Base-by-base conservation (phyloP, 2,329 filamentous ascomycete genomes). In the Verruconis gallopava region DNA sequence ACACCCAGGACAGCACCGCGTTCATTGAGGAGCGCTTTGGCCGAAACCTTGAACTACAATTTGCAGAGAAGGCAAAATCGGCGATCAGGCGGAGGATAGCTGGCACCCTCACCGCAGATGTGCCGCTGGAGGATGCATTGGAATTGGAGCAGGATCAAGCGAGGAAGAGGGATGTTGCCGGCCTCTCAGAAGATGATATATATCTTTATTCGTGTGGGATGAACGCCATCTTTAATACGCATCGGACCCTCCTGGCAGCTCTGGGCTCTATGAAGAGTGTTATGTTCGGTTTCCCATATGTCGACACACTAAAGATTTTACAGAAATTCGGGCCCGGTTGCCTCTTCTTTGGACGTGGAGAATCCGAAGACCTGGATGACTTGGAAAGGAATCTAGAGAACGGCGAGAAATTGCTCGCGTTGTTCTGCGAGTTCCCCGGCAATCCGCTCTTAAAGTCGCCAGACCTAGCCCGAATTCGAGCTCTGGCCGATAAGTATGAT, bases 11-110 rank as follows among this genome's bases (percentile, higher is more conserved):
- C 59, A 81, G 79, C 46, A 75, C 72, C 3, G 76, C 78, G 22
- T 96, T 94, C 52, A 75, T 98, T 2, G 91, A 98, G 59, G 86
- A 96, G 61, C 77, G 91, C 1, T 98, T 93, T 56, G 91, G 91
- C 12, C 75, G 91, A 36, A 96, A 96, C 51, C 69, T 98, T 33
- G 83, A 88, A 53, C 65, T 86, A 5, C 79, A 78, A 1, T 73
- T 93, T 44, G 81, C 88, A 3, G 71, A 77, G 34, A 81, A 85
- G 49, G 91, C 91, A 33, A 93, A 85, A 56, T 72, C 84, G 12
- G 91, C 89, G 22, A 85, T 96, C 49, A 74, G 79, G 46, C 77
- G 83, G 50, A 79, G 91, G 40, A 96, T 98, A 54, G 85, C 88
- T 9, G 91, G 89, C 12, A 85, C 85, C 2, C 64, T 96, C 44